Conservation (phyloP, 257 asterid genomes). For the Salvia splendens region DNA sequence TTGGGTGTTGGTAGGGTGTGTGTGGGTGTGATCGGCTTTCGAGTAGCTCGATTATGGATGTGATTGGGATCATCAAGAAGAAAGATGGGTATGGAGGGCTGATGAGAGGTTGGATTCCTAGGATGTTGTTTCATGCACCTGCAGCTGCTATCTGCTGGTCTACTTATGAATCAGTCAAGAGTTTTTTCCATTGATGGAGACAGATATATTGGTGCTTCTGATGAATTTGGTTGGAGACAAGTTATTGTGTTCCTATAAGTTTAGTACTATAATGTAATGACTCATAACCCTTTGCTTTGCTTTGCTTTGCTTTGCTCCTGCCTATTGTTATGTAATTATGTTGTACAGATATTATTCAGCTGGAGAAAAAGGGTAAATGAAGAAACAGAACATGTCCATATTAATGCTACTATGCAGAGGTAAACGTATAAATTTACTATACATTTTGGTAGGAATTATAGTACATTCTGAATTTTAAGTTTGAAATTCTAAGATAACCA, state of each 20-base stretch:
- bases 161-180: slow-evolving; percentile 60
- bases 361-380: neutral
- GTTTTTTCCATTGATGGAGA: slow-evolving; percentile 40
- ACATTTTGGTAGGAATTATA: too few species aligned
- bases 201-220: neutral
- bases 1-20: slow-evolving; percentile 47
- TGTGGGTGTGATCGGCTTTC: slow-evolving; percentile 61
- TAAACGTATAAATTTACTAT: neutral
- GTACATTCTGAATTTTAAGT: too few species aligned
- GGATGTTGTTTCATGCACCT: slow-evolving; percentile 75
- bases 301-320: too few species aligned
- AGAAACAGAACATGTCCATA: neutral
- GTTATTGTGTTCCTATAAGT: neutral
- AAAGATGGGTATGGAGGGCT: slow-evolving; percentile 64
- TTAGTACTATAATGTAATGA: slow-evolving; percentile 4
- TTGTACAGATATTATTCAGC: slow-evolving; percentile 16
- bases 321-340: slow-evolving; percentile 12
- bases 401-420: neutral
- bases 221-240: slow-evolving; percentile 9
- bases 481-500: too few species aligned
- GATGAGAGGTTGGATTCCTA: slow-evolving; percentile 62
- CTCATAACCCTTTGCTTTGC: neutral
- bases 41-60: slow-evolving; percentile 52
- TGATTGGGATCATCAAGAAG: slow-evolving; percentile 40
- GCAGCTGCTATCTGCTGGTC: slow-evolving; percentile 84